These are phyloP conservation scores for Gracilaria caudata DNA, from an alignment of 23 red algal species.

Conservation along the genomic window DNA sequence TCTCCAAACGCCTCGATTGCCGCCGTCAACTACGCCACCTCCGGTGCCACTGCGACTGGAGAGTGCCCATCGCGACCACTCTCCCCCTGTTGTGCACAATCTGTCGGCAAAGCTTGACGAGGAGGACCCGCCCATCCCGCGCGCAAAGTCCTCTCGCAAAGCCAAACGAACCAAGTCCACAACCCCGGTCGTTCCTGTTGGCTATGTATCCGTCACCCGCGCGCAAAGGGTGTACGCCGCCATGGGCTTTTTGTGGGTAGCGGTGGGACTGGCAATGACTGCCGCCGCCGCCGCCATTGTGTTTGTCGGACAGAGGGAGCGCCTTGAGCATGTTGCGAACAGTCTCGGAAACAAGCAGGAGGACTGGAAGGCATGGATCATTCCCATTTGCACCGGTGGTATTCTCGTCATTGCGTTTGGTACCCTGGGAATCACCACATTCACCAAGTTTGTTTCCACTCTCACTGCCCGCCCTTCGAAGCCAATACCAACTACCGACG, in stretches of 20 bases:
- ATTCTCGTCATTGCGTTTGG: conserved; percentile 30
- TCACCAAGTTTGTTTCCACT: conserved; percentile 27
- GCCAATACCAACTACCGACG: background rate
- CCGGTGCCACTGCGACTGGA: background rate
- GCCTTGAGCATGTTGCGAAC: background rate
- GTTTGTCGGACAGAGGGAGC: conserved; percentile 55
- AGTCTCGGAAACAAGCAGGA: conserved; percentile 12
- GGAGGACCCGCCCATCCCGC: background rate
- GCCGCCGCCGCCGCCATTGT: conserved; percentile 29
- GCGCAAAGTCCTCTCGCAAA: conserved; percentile 5
- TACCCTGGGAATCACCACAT: conserved; percentile 22
- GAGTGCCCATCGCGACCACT: background rate
- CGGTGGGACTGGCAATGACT: conserved; percentile 39
- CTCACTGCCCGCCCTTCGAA: background rate
- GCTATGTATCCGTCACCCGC: conserved; percentile 51
- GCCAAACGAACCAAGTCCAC: conserved; percentile 1
- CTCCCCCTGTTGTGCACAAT: background rate
- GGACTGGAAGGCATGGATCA: conserved; percentile 19
- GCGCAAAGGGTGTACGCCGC: conserved; percentile 37
- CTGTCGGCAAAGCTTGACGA: background rate
- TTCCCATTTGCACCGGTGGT: conserved; percentile 40
- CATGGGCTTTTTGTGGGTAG: conserved; percentile 58
- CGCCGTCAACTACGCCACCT: conserved; percentile 20
- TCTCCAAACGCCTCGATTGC: background rate
- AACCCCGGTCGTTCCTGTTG: conserved; percentile 8